Base-by-base conservation (phyloP, 2,329 filamentous ascomycete genomes). In the Fusarium caatingaense region DNA sequence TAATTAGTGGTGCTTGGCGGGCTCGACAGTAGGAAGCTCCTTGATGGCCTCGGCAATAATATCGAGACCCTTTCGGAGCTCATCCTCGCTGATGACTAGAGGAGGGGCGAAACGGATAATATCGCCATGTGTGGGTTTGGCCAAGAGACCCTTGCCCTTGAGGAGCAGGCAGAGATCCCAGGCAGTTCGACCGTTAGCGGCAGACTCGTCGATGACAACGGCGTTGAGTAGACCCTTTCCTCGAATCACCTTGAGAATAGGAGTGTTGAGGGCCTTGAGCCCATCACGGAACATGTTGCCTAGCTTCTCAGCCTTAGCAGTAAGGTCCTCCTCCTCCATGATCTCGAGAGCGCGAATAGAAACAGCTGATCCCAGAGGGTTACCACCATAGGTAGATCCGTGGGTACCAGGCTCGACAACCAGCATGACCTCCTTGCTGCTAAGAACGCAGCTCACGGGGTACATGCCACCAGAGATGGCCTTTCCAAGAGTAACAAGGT, bases 391-490 rank as follows among this genome's bases (percentile, higher is more conserved):
- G n/a, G 96, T 99, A 44, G 93, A 97, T 50, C 96, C 96, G 82
- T 99, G 96, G 27, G 96, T 98, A 64, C 96, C 96, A 27, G 96
- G 93, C 85, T 99, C 96, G 69, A 99, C 87, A 12, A 95, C 96
- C 72, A 98, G 88, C 94, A 99, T 98, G 69, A 98, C 86, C 60
- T 98, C 94, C 82, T 92, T 94, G 76, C 90, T 90, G 67, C 92
- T 91, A 55, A 99, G 86, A 50, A 99, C 94, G 76, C 91, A 94
- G 66, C 94, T 97, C 61, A 99, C 96, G n/a, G 96, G 96, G 83
- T 99, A 99, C 92, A 98, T 96, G 80, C 96, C 96, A 69, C 96
- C 96, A 34, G 94, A 97, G 79, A 99, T 97, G 74, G 96, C 96
- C 85, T 99, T 99, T 78, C 96, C 96, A 34, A 99, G 89, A 49